Percentiles rank a stretch among this genome's conserved stretches.
phyloP scores from a whole-genome alignment of 2,329 filamentous ascomycete genomes.

The Colletotrichum orchidophilum region DNA sequence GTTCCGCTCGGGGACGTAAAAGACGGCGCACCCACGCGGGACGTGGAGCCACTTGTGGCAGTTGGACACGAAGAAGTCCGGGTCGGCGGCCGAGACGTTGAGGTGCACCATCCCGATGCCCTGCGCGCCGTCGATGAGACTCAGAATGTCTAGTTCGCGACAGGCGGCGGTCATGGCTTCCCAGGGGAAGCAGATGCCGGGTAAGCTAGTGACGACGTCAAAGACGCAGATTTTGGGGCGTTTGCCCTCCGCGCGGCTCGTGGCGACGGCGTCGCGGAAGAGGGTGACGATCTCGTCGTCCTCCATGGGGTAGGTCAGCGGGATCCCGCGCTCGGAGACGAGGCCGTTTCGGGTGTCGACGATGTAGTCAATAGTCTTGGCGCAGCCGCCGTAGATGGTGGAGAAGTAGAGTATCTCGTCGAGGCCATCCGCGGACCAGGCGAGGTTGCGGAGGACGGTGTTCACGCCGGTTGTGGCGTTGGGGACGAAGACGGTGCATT shows the following conservation, averaged over 20 bases:
- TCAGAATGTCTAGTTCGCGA: constrained; percentile 72
- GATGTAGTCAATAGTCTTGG: constrained; percentile 76
- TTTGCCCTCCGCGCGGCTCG: constrained; percentile 64
- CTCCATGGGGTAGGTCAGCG: constrained; percentile 73
- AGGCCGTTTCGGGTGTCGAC: constrained; percentile 68
- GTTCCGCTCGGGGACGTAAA: constrained; percentile 81
- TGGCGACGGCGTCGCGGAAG: constrained; percentile 68
- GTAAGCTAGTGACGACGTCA: constrained; percentile 82
- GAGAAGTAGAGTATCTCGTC: constrained; percentile 84
- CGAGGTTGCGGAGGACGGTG: constrained; percentile 79
- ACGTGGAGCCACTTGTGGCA: constrained; percentile 91
- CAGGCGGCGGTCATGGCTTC: constrained; percentile 73
- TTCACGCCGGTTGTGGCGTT: constrained; percentile 86
- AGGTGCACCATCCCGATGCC: constrained; percentile 81
- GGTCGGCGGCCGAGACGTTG: constrained; percentile 71
- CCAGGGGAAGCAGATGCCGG: constrained; percentile 84
- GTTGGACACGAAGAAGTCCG: constrained; percentile 90
- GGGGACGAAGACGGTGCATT: constrained; percentile 78
- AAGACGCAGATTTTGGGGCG: constrained; percentile 76
- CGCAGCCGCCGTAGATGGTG: constrained; percentile 82
- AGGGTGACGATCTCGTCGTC: constrained; percentile 71
- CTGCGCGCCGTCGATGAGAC: constrained; percentile 86
- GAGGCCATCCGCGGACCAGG: constrained; percentile 72
- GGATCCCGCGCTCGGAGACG: constrained; percentile 62
- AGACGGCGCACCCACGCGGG: constrained; percentile 81